Evolutionary conservation across 108 stramenopile genomes (phyloP), one percentile per base, ranked within the genome.

Genomic region (Cyclotella sp.): DNA sequence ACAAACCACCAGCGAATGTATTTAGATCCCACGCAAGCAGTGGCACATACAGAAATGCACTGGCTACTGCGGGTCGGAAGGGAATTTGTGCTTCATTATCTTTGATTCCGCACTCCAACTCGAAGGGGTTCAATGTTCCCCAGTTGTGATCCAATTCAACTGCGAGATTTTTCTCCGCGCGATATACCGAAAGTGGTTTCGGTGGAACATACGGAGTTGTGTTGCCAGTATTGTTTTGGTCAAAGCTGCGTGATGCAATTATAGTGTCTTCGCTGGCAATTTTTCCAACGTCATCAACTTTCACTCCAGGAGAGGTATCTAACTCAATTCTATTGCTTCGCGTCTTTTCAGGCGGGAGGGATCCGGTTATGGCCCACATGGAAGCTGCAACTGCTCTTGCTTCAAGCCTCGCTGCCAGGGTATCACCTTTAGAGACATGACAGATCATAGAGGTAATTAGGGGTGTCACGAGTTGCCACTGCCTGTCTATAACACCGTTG

Each of bases 11-110:
- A 30, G 92, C 83, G 12, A 92, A 81, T 10, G 86, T 91, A 67
- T 83, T 92, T 55, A 96, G 73, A 71, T 96, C 95, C 95, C 95
- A 96, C n/a, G 91, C 85, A 24, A 96, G 82, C 15, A 94, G 44
- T 47, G 95, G 95, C 18, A 85, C 79, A 63, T 92, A 93, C n/a
- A 93, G 78, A 69, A 89, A 96, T 7, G 90, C 88, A 40, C 74
- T 83, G 18, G 93, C 93, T 3, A 93, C 85, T 22, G 85, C 91
- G 22, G 92, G 95, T 61, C 95, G 90, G 72, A 93, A 95, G 16
- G 90, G 89, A 0, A 69, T 62, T 34, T 57, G 29, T 9, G 68
- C 16, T 30, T 63, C 7, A 16, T 26, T 64, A 72, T 54, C 22
- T 53, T 24, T 30, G 34, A 55, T 34, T 9, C 22, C 55, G 43